Conservation (phyloP, 306 rosid species). For the Adenanthera pavonina region DNA sequence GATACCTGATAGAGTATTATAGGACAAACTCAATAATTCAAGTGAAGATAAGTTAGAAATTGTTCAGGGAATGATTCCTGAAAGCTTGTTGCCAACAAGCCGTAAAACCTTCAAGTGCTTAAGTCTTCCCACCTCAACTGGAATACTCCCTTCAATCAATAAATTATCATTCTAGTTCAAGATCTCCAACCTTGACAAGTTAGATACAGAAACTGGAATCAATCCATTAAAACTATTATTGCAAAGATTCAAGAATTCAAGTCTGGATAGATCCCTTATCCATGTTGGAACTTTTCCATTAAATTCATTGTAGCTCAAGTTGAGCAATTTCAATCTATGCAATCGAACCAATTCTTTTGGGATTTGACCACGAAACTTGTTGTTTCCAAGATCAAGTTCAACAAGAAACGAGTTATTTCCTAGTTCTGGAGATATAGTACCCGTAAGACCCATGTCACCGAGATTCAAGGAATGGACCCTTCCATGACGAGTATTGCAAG, state of each 20-base stretch:
- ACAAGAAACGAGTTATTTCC: constrained; percentile 39
- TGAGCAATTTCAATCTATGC: constrained; percentile 19
- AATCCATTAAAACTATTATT: neutral
- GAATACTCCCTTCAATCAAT: neutral
- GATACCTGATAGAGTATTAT: neutral
- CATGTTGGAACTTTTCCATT: constrained; percentile 20
- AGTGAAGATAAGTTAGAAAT: neutral
- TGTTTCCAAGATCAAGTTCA: constrained; percentile 4
- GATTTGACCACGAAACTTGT: constrained; percentile 16
- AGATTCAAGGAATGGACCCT: constrained; percentile 23
- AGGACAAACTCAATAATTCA: neutral
- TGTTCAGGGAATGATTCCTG: neutral
- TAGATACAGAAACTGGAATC: neutral
- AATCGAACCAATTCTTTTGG: constrained; percentile 12
- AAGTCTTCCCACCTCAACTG: neutral
- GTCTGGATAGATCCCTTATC: constrained; percentile 27
- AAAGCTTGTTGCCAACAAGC: neutral
- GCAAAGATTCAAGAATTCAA: neutral
- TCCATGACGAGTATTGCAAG: neutral
- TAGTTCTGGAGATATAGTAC: constrained; percentile 25
- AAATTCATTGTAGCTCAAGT: constrained; percentile 34
- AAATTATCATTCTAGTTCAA: neutral
- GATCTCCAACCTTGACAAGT: neutral
- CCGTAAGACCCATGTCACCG: constrained; percentile 31
- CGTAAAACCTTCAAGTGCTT: neutral